Evolutionary conservation across 1,284 basidiomycete species (phyloP).

Genomic region (Puccinia coronata): DNA sequence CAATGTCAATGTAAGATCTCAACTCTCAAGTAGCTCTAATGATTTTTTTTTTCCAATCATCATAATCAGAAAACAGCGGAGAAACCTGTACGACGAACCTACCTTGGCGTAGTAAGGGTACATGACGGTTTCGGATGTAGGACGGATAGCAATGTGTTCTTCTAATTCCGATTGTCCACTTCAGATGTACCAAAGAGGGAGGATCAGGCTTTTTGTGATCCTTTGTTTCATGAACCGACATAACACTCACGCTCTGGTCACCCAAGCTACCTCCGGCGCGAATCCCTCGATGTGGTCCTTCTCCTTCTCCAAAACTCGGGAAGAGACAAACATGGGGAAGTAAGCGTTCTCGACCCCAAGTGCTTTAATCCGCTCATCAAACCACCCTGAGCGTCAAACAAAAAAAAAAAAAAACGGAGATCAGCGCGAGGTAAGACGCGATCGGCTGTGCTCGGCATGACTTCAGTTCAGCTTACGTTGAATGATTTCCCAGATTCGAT

Average conservation of each 20-base stretch:
- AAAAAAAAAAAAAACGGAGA: neutral
- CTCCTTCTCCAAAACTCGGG: conserved; percentile 88
- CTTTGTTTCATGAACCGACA: conserved; percentile 22
- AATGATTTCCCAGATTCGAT: conserved; percentile 94
- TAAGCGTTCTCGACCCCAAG: conserved; percentile 96
- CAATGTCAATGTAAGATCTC: neutral
- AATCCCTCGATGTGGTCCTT: conserved; percentile 99
- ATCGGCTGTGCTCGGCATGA: conserved; percentile 14
- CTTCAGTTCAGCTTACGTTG: conserved; percentile 67
- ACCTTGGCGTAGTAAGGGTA: conserved; percentile 67
- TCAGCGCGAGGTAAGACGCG: conserved; percentile 8
- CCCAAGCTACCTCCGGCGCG: conserved; percentile 99
- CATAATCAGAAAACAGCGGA: no score
- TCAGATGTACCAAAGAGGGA: conserved; percentile 31
- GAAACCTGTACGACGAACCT: neutral
- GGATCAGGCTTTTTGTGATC: no score
- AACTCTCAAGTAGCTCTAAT: no score
- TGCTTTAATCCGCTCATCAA: conserved; percentile 86
- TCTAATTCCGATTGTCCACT: conserved; percentile 91
- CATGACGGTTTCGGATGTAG: conserved; percentile 97
- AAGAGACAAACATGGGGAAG: conserved; percentile 98
- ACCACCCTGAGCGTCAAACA: conserved; percentile 69
- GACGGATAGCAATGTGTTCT: conserved; percentile 95
- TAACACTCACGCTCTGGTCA: conserved; percentile 80
- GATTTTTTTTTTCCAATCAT: no score